Conservation (phyloP, 1,139 yeast genomes). For the Geotrichum australiense region DNA sequence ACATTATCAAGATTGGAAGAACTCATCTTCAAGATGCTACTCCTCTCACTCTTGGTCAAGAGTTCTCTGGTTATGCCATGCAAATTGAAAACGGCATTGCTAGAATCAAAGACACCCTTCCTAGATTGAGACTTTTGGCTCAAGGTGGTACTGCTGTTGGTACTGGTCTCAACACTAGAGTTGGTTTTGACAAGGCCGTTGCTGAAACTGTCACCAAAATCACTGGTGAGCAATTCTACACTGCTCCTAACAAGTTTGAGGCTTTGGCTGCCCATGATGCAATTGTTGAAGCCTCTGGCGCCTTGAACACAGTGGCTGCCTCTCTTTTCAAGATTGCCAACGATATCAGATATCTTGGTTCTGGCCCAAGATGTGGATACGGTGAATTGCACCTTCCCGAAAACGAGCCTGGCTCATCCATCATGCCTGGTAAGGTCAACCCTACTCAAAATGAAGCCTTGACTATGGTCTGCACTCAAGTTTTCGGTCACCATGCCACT, state of each 20-base stretch:
- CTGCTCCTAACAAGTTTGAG: constrained; percentile 98
- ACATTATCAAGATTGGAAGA: constrained; percentile 96
- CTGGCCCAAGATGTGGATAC: constrained; percentile 99
- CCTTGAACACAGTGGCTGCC: constrained; percentile 88
- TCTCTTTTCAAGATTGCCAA: constrained; percentile 94
- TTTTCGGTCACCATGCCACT: constrained; percentile 91
- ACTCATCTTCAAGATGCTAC: constrained; percentile 99
- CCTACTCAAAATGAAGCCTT: constrained; percentile 99
- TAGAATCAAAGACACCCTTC: constrained; percentile 71
- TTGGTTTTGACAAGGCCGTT: constrained; percentile 79
- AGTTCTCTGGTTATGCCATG: constrained; percentile 92
- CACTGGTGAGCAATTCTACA: constrained; percentile 81
- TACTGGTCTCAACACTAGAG: constrained; percentile 90
- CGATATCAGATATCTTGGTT: constrained; percentile 95
- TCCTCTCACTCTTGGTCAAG: constrained; percentile 96
- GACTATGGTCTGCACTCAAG: constrained; percentile 97
- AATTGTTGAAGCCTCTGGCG: constrained; percentile 94
- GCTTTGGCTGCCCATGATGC: constrained; percentile 99
- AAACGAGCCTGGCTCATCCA: constrained; percentile 98
- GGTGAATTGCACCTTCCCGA: constrained; percentile 94
- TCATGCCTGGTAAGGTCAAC: constrained; percentile 99
- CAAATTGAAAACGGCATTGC: constrained; percentile 86
- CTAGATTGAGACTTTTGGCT: constrained; percentile 74
- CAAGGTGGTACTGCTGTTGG: constrained; percentile 99
- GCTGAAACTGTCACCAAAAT: constrained; percentile 72